A percentile compares a stretch with the other conserved stretches of the same genome.
Conservation (phyloP, 306 rosid genomes). For the Pyrus betulifolia region DNA sequence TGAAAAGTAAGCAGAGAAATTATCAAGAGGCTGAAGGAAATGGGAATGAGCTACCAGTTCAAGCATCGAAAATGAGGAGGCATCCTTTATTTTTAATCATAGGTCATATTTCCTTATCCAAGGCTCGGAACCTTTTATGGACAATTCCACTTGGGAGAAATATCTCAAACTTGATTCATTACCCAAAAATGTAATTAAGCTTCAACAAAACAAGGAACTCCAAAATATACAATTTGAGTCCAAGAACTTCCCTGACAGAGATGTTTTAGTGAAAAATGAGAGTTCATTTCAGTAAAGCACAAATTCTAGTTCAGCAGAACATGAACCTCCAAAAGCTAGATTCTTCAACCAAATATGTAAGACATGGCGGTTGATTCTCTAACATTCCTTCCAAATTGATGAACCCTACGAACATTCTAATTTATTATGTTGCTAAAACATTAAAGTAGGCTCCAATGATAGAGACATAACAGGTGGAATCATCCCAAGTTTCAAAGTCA, state of each 20-base stretch:
- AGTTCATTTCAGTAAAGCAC: conserved; percentile 57
- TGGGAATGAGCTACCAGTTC: conserved; percentile 15
- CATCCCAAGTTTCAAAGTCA: conserved; percentile 16
- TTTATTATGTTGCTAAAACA: background rate
- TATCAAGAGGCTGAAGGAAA: conserved; percentile 21
- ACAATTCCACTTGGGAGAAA: conserved; percentile 21
- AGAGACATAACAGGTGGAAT: conserved; percentile 30
- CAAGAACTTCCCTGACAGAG: conserved; percentile 21
- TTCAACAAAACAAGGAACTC: conserved; percentile 25
- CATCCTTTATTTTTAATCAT: conserved; percentile 33
- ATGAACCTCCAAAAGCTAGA: conserved; percentile 33
- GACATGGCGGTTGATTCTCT: background rate
- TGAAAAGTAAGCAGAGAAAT: conserved; percentile 18
- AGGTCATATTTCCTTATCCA: conserved; percentile 20
- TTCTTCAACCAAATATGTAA: conserved; percentile 34
- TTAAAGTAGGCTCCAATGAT: conserved; percentile 45
- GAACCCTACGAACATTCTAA: background rate
- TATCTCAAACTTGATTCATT: conserved; percentile 13
- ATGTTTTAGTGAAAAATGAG: conserved; percentile 36
- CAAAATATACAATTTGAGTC: conserved; percentile 17
- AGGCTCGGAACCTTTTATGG: conserved; percentile 26
- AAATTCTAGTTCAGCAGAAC: conserved; percentile 30
- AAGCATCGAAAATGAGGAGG: conserved; percentile 21
- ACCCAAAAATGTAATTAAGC: conserved; percentile 19
- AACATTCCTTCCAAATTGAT: background rate